Conservation (phyloP, 768 basidiomycete genomes). For the Boletus rufocinnamomeus region DNA sequence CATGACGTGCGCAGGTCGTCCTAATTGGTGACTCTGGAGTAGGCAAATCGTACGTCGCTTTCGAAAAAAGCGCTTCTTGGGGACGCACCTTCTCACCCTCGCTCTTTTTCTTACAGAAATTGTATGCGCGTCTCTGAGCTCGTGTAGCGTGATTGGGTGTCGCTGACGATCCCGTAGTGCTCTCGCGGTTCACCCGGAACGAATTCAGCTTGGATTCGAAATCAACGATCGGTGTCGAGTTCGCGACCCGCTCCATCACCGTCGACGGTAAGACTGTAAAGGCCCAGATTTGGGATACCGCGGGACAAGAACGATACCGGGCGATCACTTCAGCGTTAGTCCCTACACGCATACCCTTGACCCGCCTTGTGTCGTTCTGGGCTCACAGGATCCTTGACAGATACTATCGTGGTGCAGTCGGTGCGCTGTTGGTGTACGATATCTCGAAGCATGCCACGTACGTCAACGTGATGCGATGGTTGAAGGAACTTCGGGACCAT, state of each 20-base stretch:
- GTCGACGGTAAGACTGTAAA: conserved; percentile 98
- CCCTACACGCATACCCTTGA: conserved; percentile 4
- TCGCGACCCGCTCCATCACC: conserved; percentile 91
- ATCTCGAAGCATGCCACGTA: conserved; percentile 95
- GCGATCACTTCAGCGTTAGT: conserved; percentile 94
- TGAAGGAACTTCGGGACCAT: conserved; percentile 96
- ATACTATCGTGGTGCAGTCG: conserved; percentile 97
- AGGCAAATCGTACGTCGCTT: conserved; percentile 90
- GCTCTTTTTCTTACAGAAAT: conserved; percentile 30
- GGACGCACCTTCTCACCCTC: neutral
- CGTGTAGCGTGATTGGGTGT: neutral
- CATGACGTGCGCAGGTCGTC: conserved; percentile 70
- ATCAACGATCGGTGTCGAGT: conserved; percentile 99
- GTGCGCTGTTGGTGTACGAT: conserved; percentile 91
- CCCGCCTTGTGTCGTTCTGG: neutral
- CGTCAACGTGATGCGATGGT: conserved; percentile 91
- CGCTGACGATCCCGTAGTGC: conserved; percentile 56
- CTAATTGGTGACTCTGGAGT: conserved; percentile 99
- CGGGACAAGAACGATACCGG: conserved; percentile 96
- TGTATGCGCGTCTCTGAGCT: conserved; percentile 26
- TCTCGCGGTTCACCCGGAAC: conserved; percentile 99
- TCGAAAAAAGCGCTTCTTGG: neutral
- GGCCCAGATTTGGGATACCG: conserved; percentile 99
- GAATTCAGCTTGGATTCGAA: conserved; percentile 99
- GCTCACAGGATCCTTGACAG: conserved; percentile 40